Percentiles rank a stretch among this genome's conserved stretches.
Evolutionary conservation across 352 stramenopile species (phyloP).

Genomic region (Phytophthora sojae): DNA sequence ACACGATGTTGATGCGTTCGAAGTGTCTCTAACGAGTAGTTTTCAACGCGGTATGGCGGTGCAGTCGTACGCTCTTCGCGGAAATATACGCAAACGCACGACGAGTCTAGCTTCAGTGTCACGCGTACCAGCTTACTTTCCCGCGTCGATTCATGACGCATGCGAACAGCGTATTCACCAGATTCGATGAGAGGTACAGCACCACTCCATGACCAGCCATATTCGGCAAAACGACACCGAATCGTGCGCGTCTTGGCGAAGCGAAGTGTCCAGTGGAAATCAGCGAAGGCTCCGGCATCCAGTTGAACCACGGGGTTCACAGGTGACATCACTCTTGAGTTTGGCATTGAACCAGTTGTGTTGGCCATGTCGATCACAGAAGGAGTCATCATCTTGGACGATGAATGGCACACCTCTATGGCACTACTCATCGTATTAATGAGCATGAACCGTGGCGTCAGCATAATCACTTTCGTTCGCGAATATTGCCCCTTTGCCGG

Average conservation of each 20-base stretch:
- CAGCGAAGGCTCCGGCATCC: conserved; percentile 76
- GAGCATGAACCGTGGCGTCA: conserved; percentile 87
- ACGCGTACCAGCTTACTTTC: conserved; percentile 83
- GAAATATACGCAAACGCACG: conserved; percentile 85
- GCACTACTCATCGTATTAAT: conserved; percentile 78
- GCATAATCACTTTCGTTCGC: conserved; percentile 89
- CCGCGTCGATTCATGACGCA: conserved; percentile 85
- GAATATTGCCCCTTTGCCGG: conserved; percentile 81
- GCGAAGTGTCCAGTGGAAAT: conserved; percentile 86
- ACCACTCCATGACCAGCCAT: conserved; percentile 87
- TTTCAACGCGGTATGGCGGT: conserved; percentile 88
- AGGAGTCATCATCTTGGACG: conserved; percentile 60
- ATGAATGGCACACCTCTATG: conserved; percentile 86
- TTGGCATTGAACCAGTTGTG: conserved; percentile 46
- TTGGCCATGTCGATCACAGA: conserved; percentile 54
- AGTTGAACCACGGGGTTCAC: conserved; percentile 76
- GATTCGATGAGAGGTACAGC: conserved; percentile 78
- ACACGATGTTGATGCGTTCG: conserved; percentile 87
- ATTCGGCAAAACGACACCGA: conserved; percentile 75
- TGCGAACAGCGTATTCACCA: conserved; percentile 82
- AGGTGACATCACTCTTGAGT: conserved; percentile 62
- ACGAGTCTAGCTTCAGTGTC: conserved; percentile 78
- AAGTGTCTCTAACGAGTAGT: conserved; percentile 90
- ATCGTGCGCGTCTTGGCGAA: conserved; percentile 80
- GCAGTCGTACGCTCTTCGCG: conserved; percentile 79